Evolutionary conservation across 352 stramenopile species (phyloP), one percentile per base, ranked within the genome.

Genomic region (Globisporangium viniferum): DNA sequence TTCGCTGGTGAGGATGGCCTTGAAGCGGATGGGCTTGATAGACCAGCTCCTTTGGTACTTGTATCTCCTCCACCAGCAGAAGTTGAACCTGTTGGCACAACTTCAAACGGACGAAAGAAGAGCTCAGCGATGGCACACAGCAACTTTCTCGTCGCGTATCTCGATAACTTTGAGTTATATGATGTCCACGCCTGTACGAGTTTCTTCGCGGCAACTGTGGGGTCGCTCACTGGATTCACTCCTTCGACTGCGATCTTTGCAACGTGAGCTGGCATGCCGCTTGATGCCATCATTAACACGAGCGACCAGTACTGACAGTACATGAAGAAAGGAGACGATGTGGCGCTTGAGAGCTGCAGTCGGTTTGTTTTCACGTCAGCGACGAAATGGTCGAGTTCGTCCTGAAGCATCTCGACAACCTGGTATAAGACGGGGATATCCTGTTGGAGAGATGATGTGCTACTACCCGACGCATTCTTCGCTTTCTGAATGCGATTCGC

Each of bases 251-350:
- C 75, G 49, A 92, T 76, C 59, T 88, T 91, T 2, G 65, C 73
- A 10, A 92, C 55, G 24, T 94, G 81, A n/a, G 66, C 66, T 20
- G 82, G 77, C 84, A 94, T 92, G 27, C 61, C 71, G 29, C 69
- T 80, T 3, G 73, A 68, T 15, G 66, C 72, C 66, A 90, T 77
- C 56, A 80, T 79, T 33, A 92, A 31, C 44, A 91, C 69, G 51
- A 94, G 68, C 10, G 74, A 82, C 82, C 86, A 92, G 59, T 93
- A 92, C 49, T 86, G 84, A 63, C 86, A 94, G 59, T 88, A 90
- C 2, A 77, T 82, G 54, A 89, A 93, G 18, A 71, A 73, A 9
- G 63, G 65, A 5, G 75, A 66, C 14, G 71, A 71, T 18, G 69
- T 49, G 8, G 73, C 62, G 33, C 72, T 59, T 44, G 62, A 70